Evolutionary conservation across 75 land plant species (phyloP).

Genomic region (Adiantum capillusveneris): DNA sequence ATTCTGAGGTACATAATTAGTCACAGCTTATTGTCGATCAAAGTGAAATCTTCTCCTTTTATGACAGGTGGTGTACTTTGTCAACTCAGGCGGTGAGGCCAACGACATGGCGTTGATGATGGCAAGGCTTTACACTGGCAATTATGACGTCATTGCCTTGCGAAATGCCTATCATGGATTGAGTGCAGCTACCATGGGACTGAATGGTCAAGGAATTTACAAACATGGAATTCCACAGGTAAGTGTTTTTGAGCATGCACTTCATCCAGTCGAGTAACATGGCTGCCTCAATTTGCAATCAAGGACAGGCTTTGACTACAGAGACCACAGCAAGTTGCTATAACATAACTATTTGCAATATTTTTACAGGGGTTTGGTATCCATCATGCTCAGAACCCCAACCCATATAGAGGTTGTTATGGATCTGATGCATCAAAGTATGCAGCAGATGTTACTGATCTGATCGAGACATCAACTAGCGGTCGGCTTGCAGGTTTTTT

Average conservation of each 20-base stretch:
- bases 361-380: slow-evolving; percentile 56
- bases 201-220: slow-evolving; percentile 75
- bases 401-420: slow-evolving; percentile 82
- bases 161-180: slow-evolving; percentile 94
- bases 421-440: slow-evolving; percentile 86
- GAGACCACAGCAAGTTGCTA: no score
- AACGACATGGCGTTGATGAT: slow-evolving; percentile 95
- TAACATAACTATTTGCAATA: no score
- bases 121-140: slow-evolving; percentile 79
- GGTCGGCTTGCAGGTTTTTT: slow-evolving; percentile 86
- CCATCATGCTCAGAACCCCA: slow-evolving; percentile 90
- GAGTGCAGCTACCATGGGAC: slow-evolving; percentile 86
- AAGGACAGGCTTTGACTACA: no score
- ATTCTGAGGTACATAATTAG: no score
- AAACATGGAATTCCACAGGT: slow-evolving; percentile 85
- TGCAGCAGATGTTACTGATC: slow-evolving; percentile 79
- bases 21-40: no score
- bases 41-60: no score
- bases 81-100: slow-evolving; percentile 95
- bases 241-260: neutral
- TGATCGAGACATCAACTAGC: slow-evolving; percentile 73
- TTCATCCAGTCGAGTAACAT: neutral
- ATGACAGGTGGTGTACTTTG: slow-evolving; percentile 78
- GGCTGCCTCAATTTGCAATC: neutral
- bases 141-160: slow-evolving; percentile 72